A percentile compares a stretch with the other conserved stretches of the same genome.
Conservation (phyloP, 495 filamentous ascomycete species). For the Daldinia grandis region DNA sequence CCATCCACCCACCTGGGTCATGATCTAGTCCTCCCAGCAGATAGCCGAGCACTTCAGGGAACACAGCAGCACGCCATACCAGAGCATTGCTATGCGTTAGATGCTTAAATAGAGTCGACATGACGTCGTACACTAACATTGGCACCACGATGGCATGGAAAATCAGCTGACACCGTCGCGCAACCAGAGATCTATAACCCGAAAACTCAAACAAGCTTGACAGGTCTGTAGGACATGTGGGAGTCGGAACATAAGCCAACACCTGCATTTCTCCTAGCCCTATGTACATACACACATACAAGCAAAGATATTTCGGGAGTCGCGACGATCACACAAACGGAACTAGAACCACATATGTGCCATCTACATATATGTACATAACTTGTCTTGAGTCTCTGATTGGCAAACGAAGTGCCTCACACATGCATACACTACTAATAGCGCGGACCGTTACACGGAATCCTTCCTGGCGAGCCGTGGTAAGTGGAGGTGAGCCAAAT, state of each 20-base stretch:
- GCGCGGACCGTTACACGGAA: constrained; percentile 24
- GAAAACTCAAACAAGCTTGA: constrained; percentile 22
- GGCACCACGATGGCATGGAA: constrained; percentile 34
- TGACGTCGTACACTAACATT: constrained; percentile 28
- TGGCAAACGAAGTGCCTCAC: neutral
- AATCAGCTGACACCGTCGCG: constrained; percentile 17
- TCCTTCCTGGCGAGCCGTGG: constrained; percentile 31
- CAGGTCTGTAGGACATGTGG: constrained; percentile 8
- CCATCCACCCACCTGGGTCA: constrained; percentile 26
- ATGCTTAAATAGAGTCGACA: constrained; percentile 12
- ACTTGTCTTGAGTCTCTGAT: neutral
- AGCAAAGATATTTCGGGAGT: neutral
- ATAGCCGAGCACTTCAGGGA: constrained; percentile 1
- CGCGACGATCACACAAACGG: neutral
- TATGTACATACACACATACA: neutral
- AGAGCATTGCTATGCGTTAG: constrained; percentile 17
- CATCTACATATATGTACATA: neutral
- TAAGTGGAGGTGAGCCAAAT: constrained; percentile 27
- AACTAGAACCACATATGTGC: neutral
- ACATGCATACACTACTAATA: neutral
- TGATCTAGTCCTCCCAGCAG: constrained; percentile 19
- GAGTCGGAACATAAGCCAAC: constrained; percentile 11
- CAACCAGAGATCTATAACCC: constrained; percentile 25
- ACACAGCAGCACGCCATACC: constrained; percentile 1
- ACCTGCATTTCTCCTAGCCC: neutral